These are phyloP conservation scores for Penicillium canescens DNA, from an alignment of 495 filamentous ascomycete species.

Conservation along the genomic window DNA sequence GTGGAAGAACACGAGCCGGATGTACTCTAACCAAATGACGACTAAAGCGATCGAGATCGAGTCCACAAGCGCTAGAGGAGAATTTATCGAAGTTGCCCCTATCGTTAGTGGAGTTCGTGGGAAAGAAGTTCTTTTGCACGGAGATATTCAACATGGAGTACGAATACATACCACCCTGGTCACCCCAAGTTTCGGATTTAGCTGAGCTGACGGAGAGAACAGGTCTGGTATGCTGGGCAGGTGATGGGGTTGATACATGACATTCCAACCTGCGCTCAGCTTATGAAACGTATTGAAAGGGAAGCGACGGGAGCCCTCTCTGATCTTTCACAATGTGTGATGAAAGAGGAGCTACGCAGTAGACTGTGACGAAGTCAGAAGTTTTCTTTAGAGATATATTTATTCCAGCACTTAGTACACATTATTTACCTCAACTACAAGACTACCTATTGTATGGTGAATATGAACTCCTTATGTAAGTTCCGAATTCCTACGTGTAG, in stretches of 20 bases:
- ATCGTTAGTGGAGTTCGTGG: conserved; percentile 91
- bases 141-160: conserved; percentile 87
- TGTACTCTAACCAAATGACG: conserved; percentile 88
- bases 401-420: too few relatives aligned
- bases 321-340: too few relatives aligned
- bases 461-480: too few relatives aligned
- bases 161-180: too few relatives aligned
- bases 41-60: conserved; percentile 79
- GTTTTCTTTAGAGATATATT: too few relatives aligned
- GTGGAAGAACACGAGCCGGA: conserved; percentile 88
- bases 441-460: too few relatives aligned
- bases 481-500: too few relatives aligned
- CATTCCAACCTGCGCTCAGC: conserved; percentile 60
- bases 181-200: neutral
- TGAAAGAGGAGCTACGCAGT: too few relatives aligned
- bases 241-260: conserved; percentile 71
- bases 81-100: conserved; percentile 88
- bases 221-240: conserved; percentile 72
- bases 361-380: too few relatives aligned
- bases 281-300: conserved; percentile 59
- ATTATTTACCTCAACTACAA: too few relatives aligned
- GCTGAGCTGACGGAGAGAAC: conserved; percentile 13
- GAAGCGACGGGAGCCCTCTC: too few relatives aligned
- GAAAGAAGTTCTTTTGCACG: conserved; percentile 84
- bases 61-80: conserved; percentile 76